phyloP scores from a whole-genome alignment of 2,329 filamentous ascomycete species.

The Hypoxylon sp. region DNA sequence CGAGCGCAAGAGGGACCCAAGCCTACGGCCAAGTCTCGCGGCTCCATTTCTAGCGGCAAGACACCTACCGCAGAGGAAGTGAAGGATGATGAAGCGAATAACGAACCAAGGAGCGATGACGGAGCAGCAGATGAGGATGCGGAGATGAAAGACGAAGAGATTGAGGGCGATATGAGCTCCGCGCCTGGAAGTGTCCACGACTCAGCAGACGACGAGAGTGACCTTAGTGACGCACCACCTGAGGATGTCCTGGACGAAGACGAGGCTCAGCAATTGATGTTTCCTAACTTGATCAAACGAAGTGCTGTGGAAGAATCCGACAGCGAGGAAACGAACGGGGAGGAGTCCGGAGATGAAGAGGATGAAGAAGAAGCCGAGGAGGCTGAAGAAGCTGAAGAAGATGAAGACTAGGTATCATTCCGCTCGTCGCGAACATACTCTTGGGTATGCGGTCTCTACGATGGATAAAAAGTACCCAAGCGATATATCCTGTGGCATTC shows the following conservation, averaged over 20 bases:
- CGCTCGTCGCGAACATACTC: too few relatives aligned
- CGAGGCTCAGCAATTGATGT: constrained; percentile 61
- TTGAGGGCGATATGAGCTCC: constrained; percentile 54
- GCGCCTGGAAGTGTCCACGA: constrained; percentile 69
- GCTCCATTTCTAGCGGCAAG: constrained; percentile 62
- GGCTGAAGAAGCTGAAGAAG: constrained; percentile 27
- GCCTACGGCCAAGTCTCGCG: constrained; percentile 56
- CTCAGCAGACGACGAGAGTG: constrained; percentile 74
- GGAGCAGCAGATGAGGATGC: constrained; percentile 49
- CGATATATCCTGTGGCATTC: too few relatives aligned
- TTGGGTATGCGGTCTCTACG: too few relatives aligned
- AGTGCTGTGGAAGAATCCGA: constrained; percentile 44
- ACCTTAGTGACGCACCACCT: constrained; percentile 70
- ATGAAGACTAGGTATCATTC: constrained; percentile 25
- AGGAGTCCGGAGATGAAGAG: constrained; percentile 30
- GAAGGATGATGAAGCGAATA: constrained; percentile 44
- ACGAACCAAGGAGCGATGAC: constrained; percentile 50
- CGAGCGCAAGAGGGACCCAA: constrained; percentile 60
- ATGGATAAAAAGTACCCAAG: too few relatives aligned
- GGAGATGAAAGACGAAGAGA: constrained; percentile 56
- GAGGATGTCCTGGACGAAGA: constrained; percentile 58
- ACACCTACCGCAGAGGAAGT: constrained; percentile 50
- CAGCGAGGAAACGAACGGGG: constrained; percentile 37
- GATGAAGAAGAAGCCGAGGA: constrained; percentile 38
- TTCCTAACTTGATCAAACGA: constrained; percentile 57